phyloP scores from a whole-genome alignment of 306 rosid genomes.

The Erythrophleum fordii region DNA sequence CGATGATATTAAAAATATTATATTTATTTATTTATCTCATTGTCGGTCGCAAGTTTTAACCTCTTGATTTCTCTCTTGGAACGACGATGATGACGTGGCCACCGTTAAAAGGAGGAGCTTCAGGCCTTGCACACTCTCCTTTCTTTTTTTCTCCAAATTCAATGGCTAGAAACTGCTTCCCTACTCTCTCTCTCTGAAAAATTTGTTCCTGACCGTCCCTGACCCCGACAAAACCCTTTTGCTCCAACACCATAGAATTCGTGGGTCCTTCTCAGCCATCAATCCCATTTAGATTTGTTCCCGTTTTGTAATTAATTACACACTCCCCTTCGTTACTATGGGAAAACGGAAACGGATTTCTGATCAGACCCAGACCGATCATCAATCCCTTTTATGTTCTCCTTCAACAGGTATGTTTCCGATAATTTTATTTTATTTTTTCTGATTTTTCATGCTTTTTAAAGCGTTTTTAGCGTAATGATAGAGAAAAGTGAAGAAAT shows the following conservation, averaged over 20 bases:
- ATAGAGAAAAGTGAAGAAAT: constrained; percentile 18
- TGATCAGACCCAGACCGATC: constrained; percentile 57
- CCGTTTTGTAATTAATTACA: neutral
- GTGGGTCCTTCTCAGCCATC: constrained; percentile 45
- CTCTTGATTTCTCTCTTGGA: neutral
- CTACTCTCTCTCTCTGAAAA: neutral
- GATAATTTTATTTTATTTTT: neutral
- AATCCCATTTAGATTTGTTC: constrained; percentile 24
- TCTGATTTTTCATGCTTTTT: neutral
- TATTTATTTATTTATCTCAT: too few species aligned
- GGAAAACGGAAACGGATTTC: constrained; percentile 68
- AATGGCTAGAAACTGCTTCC: neutral
- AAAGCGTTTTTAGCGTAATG: constrained; percentile 16
- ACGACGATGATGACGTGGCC: constrained; percentile 34
- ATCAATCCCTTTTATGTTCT: constrained; percentile 43
- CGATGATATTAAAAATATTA: neutral
- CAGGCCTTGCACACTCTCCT: neutral
- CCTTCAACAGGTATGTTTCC: constrained; percentile 56
- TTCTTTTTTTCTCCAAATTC: neutral
- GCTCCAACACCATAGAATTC: constrained; percentile 51
- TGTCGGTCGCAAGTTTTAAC: constrained; percentile 9
- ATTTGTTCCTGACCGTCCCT: constrained; percentile 41
- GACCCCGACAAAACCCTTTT: constrained; percentile 9
- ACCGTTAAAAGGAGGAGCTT: constrained; percentile 8
- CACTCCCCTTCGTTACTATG: constrained; percentile 37